A percentile compares a stretch with the other conserved stretches of the same genome.
Conservation (phyloP, 2,329 filamentous ascomycete genomes). For the Emericellopsis atlantica region DNA sequence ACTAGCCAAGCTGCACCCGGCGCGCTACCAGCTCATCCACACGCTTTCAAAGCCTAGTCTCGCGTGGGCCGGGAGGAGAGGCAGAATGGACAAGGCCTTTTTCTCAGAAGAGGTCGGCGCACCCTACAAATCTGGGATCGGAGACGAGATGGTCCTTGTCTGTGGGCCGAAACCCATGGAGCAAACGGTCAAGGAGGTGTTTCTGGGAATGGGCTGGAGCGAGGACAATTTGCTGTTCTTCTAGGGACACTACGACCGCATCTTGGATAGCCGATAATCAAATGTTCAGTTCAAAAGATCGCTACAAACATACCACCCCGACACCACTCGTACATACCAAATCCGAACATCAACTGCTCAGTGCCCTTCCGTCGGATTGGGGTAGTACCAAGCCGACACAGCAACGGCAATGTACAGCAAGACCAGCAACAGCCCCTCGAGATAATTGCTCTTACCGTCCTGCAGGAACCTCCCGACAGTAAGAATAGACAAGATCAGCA, state of each 20-base stretch:
- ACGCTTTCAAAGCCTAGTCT: conserved; percentile 52
- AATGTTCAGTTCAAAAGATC: too few species aligned
- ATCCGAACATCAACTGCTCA: not conserved
- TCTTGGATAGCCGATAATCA: too few species aligned
- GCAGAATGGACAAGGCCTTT: conserved; percentile 52
- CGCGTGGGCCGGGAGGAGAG: conserved; percentile 55
- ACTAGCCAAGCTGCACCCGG: conserved; percentile 38
- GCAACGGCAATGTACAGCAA: conserved; percentile 51
- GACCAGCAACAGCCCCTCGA: conserved; percentile 74
- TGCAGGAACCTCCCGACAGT: conserved; percentile 80
- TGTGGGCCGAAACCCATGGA: conserved; percentile 73
- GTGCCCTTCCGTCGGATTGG: conserved; percentile 20
- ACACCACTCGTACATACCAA: too few species aligned
- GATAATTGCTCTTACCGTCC: conserved; percentile 81
- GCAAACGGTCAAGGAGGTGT: conserved; percentile 5
- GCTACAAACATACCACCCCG: too few species aligned
- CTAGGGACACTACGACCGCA: not conserved
- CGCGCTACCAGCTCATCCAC: conserved; percentile 53
- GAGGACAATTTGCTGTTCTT: conserved; percentile 14
- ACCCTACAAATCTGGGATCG: conserved; percentile 16
- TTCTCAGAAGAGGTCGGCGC: conserved; percentile 44
- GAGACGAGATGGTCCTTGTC: conserved; percentile 55
- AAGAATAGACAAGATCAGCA: conserved; percentile 73
- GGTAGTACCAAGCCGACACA: conserved; percentile 44
- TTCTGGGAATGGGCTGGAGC: conserved; percentile 5